phyloP scores from a whole-genome alignment of 495 filamentous ascomycete species.

The Glonium stellatum region DNA sequence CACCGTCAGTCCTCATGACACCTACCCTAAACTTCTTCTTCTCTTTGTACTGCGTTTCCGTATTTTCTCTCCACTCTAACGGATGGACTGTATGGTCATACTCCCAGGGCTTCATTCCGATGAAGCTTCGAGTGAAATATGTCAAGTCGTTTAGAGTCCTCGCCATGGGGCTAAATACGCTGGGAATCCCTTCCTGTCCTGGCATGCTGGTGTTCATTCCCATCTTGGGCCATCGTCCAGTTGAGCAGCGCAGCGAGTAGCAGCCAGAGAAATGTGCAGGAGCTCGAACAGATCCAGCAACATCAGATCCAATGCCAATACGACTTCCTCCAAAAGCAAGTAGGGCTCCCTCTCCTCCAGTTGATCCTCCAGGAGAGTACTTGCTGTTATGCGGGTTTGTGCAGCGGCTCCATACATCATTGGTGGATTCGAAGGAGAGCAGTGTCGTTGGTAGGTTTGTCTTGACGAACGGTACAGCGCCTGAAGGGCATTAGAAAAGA shows the following conservation, averaged over 20 bases:
- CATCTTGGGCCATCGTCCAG: slow-evolving; percentile 86
- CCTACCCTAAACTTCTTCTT: slow-evolving; percentile 64
- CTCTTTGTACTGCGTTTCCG: slow-evolving; percentile 51
- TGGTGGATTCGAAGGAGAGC: slow-evolving; percentile 84
- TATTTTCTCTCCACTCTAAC: slow-evolving; percentile 63
- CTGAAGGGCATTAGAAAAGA: slow-evolving; percentile 31
- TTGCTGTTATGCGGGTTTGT: slow-evolving; percentile 74
- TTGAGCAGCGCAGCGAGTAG: slow-evolving; percentile 85
- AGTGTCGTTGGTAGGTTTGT: slow-evolving; percentile 90
- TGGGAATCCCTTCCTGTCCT: slow-evolving; percentile 85
- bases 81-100: slow-evolving; percentile 86
- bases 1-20: slow-evolving; percentile 72
- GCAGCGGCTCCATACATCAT: slow-evolving; percentile 76
- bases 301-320: slow-evolving; percentile 93
- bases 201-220: slow-evolving; percentile 86
- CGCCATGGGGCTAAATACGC: slow-evolving; percentile 90
- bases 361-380: slow-evolving; percentile 88
- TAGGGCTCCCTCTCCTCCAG: slow-evolving; percentile 81
- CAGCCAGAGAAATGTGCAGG: slow-evolving; percentile 90
- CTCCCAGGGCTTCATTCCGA: slow-evolving; percentile 84
- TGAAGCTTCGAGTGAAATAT: slow-evolving; percentile 74
- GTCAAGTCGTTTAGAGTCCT: slow-evolving; percentile 75
- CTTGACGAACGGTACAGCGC: slow-evolving; percentile 93
- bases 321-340: slow-evolving; percentile 77
- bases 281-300: slow-evolving; percentile 82